Conservation (phyloP, 1,284 basidiomycete species). For the Dichomitus squalens region DNA sequence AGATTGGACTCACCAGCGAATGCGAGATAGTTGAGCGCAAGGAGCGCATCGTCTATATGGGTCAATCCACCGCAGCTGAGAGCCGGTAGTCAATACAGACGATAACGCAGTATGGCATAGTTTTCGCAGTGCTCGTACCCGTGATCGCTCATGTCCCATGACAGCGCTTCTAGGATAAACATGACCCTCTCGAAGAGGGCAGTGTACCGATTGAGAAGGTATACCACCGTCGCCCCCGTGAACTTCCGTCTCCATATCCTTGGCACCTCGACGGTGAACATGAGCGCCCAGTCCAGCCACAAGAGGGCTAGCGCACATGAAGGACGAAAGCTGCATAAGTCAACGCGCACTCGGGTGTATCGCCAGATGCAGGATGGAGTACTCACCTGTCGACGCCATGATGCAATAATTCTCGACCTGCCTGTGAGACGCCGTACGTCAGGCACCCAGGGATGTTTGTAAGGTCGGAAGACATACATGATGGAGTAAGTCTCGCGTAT, state of each 20-base stretch:
- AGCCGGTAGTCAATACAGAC: neutral
- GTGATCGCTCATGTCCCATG: constrained; percentile 1
- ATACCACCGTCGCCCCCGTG: constrained; percentile 9
- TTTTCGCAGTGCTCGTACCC: neutral
- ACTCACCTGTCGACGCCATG: constrained; percentile 13
- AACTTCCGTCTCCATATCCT: constrained; percentile 16
- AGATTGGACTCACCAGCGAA: neutral
- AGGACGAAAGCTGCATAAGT: too few relatives aligned
- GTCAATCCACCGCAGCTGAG: constrained; percentile 6
- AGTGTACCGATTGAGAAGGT: constrained; percentile 14
- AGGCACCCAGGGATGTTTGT: neutral
- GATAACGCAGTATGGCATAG: neutral
- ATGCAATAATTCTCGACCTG: constrained; percentile 13
- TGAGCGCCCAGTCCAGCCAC: constrained; percentile 12
- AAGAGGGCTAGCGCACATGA: neutral
- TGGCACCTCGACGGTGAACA: constrained; percentile 5
- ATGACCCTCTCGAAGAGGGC: constrained; percentile 10
- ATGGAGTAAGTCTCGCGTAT: neutral
- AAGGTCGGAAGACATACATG: neutral
- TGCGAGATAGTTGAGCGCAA: constrained; percentile 7
- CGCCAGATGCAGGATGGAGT: too few relatives aligned
- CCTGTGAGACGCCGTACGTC: neutral
- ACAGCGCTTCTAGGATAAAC: constrained; percentile 2
- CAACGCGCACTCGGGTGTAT: neutral
- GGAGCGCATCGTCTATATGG: constrained; percentile 5